phyloP scores from a whole-genome alignment of 371 early-diverging fungal genomes.

The Coemansia sp. region DNA sequence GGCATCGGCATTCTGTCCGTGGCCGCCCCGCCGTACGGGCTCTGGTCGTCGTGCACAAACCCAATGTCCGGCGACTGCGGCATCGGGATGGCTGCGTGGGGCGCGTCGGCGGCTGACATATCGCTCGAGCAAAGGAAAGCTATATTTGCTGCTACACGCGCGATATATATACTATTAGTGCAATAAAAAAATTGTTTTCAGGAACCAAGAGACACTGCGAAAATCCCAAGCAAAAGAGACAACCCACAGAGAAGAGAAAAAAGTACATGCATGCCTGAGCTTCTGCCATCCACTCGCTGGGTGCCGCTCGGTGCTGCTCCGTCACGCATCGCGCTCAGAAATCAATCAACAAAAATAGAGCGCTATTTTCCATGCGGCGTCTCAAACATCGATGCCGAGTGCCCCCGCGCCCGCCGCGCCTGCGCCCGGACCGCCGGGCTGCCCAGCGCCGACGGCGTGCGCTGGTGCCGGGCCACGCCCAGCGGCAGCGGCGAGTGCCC shows the following conservation, averaged over 20 bases:
- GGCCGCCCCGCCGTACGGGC: neutral
- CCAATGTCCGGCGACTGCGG: conserved; percentile 8
- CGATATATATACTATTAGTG: too few relatives aligned
- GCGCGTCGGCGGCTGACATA: conserved; percentile 4
- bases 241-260: neutral
- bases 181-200: too few relatives aligned
- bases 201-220: too few relatives aligned
- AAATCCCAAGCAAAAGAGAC: neutral
- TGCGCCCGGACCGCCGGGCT: conserved; percentile 4
- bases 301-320: too few relatives aligned
- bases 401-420: neutral
- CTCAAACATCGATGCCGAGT: neutral
- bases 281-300: too few relatives aligned
- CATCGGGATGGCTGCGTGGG: conserved; percentile 7
- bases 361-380: neutral
- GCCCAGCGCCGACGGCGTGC: conserved; percentile 11
- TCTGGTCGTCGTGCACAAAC: neutral
- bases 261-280: neutral
- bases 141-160: too few relatives aligned
- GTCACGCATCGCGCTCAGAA: neutral
- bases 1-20: conserved; percentile 4
- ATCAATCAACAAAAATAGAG: neutral
- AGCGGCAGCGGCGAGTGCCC: conserved; percentile 2
- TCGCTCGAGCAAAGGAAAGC: too few relatives aligned
- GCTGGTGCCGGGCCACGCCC: conserved; percentile 6